Percentiles rank a stretch among this genome's conserved stretches.
Evolutionary conservation across 148 eudicot species (phyloP).

Genomic region (Cornus florida): DNA sequence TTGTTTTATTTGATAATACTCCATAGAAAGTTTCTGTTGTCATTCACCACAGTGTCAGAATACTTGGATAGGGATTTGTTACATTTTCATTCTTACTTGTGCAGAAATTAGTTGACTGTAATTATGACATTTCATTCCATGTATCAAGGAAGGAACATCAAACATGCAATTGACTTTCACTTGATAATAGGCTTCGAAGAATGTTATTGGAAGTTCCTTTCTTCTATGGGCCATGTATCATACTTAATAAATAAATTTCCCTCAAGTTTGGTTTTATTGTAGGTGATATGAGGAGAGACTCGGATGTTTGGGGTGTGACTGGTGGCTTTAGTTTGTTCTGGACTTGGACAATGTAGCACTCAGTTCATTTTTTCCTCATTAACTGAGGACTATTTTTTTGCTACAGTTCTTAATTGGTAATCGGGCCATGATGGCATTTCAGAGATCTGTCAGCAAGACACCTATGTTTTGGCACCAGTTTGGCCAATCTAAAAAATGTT

Average conservation of each 20-base stretch:
- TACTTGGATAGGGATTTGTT: not conserved
- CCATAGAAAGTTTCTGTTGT: not conserved
- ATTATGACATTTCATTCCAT: not conserved
- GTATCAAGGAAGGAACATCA: not conserved
- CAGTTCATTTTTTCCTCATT: not conserved
- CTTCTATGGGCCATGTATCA: not conserved
- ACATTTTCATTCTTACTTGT: not conserved
- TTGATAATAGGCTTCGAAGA: not conserved
- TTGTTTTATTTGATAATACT: not conserved
- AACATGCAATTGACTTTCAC: not conserved
- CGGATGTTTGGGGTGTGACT: not conserved
- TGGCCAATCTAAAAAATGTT: not conserved
- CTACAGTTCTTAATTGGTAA: not conserved
- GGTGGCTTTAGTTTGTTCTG: not conserved
- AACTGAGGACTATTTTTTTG: not conserved
- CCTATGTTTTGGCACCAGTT: not conserved
- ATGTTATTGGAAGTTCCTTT: not conserved
- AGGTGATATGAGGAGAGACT: not conserved
- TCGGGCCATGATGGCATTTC: not conserved
- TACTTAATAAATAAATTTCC: not conserved
- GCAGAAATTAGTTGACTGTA: not conserved
- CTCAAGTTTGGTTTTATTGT: not conserved
- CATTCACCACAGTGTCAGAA: not conserved
- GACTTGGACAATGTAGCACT: not conserved
- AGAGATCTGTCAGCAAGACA: not conserved